These are phyloP conservation scores for Candida loeiensis DNA, from an alignment of 805 yeast species.

Conservation along the genomic window DNA sequence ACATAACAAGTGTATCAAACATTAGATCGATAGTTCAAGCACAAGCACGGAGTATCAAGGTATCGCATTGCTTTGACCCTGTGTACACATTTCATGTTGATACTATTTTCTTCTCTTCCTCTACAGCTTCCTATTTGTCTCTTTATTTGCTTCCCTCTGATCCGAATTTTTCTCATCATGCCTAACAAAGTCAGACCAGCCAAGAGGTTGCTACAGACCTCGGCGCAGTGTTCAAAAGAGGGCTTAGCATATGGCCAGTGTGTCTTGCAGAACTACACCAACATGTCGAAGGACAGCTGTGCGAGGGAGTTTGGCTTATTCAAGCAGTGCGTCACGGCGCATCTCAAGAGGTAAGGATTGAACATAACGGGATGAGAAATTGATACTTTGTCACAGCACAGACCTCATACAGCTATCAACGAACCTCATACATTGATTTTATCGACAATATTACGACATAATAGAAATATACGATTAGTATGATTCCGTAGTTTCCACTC, in stretches of 20 bases:
- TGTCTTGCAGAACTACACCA: conserved; percentile 46
- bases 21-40: too few species aligned
- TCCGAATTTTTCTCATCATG: conserved; percentile 10
- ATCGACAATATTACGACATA: neutral
- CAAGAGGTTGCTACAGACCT: conserved; percentile 35
- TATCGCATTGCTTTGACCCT: too few species aligned
- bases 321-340: conserved; percentile 45
- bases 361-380: too few species aligned
- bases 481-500: neutral
- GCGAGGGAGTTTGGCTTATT: conserved; percentile 47
- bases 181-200: conserved; percentile 38
- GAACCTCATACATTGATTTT: too few species aligned
- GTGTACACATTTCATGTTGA: too few species aligned
- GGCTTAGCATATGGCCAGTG: conserved; percentile 56
- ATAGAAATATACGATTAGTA: too few species aligned
- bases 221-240: conserved; percentile 39
- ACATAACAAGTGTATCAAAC: neutral
- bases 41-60: too few species aligned
- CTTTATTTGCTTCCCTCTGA: neutral
- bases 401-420: too few species aligned
- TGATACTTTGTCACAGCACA: too few species aligned
- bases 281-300: conserved; percentile 52
- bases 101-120: neutral
- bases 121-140: neutral
- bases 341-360: neutral